Evolutionary conservation across 1,139 yeast genomes (phyloP).

Genomic region (Hemisphaericaspora subhashii): DNA sequence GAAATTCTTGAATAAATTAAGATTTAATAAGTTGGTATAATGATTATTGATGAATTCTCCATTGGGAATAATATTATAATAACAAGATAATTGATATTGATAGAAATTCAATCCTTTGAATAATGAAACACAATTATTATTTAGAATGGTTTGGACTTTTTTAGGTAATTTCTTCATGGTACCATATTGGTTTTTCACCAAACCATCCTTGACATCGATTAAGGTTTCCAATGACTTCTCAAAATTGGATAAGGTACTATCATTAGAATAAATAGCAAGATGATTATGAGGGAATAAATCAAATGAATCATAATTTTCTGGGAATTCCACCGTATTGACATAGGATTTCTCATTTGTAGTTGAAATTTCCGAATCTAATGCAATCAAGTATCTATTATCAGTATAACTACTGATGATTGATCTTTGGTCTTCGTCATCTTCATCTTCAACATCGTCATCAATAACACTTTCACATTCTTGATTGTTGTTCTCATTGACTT

Average conservation of each 20-base stretch:
- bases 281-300: slow-evolving; percentile 42
- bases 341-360: slow-evolving; percentile 31
- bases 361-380: slow-evolving; percentile 34
- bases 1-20: slow-evolving; percentile 42
- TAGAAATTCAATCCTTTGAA: slow-evolving; percentile 37
- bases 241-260: slow-evolving; percentile 37
- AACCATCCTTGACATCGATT: slow-evolving; percentile 24
- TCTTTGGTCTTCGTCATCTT: slow-evolving; percentile 1
- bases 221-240: slow-evolving; percentile 31
- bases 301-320: slow-evolving; percentile 13
- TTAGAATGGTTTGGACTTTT: slow-evolving; percentile 37
- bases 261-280: slow-evolving; percentile 39
- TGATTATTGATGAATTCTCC: slow-evolving; percentile 35
- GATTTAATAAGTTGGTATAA: slow-evolving; percentile 34
- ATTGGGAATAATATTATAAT: slow-evolving; percentile 36
- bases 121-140: slow-evolving; percentile 31
- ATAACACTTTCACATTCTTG: too few relatives aligned
- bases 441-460: slow-evolving; percentile 4
- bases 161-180: slow-evolving; percentile 33
- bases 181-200: slow-evolving; percentile 24
- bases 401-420: slow-evolving; percentile 5
- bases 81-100: slow-evolving; percentile 45
- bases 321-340: slow-evolving; percentile 18
- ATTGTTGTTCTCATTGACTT: background rate
- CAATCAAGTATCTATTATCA: slow-evolving; percentile 27